Percentiles rank a stretch among this genome's conserved stretches.
Evolutionary conservation across 1,139 yeast genomes (phyloP).

Genomic region (Entelexis paramagnoliae): DNA sequence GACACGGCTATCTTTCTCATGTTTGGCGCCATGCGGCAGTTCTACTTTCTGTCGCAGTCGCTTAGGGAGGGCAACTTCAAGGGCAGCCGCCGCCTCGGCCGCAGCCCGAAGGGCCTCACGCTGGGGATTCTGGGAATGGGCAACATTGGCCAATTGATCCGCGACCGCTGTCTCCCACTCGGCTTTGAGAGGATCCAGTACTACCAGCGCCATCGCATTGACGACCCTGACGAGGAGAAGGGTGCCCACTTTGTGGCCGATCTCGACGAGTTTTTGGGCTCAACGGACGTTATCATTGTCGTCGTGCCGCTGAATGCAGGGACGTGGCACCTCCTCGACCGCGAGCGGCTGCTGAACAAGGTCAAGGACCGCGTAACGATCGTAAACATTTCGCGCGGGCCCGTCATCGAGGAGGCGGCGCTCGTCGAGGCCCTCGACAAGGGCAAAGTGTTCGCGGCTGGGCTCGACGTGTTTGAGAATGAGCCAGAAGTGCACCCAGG

Average conservation of each 20-base stretch:
- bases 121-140: conserved; percentile 75
- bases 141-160: conserved; percentile 67
- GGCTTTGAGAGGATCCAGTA: conserved; percentile 46
- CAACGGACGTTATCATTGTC: conserved; percentile 50
- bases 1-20: conserved; percentile 54
- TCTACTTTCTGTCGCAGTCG: conserved; percentile 34
- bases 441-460: conserved; percentile 66
- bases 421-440: conserved; percentile 53
- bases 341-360: conserved; percentile 39
- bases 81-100: conserved; percentile 29
- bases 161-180: conserved; percentile 44
- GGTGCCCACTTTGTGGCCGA: conserved; percentile 42
- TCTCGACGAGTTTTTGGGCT: conserved; percentile 45
- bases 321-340: conserved; percentile 48
- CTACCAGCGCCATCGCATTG: conserved; percentile 50
- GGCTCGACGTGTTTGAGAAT: conserved; percentile 65
- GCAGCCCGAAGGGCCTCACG: conserved; percentile 53
- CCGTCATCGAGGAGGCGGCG: conserved; percentile 61
- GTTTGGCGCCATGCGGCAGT: conserved; percentile 53
- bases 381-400: conserved; percentile 61
- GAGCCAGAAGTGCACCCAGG: conserved; percentile 38
- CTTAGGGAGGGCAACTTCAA: conserved; percentile 35
- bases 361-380: conserved; percentile 59
- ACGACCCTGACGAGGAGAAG: conserved; percentile 44
- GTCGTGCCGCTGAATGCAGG: conserved; percentile 51